Conservation (phyloP, 495 filamentous ascomycete genomes). For the Hyaloscypha finlandica region DNA sequence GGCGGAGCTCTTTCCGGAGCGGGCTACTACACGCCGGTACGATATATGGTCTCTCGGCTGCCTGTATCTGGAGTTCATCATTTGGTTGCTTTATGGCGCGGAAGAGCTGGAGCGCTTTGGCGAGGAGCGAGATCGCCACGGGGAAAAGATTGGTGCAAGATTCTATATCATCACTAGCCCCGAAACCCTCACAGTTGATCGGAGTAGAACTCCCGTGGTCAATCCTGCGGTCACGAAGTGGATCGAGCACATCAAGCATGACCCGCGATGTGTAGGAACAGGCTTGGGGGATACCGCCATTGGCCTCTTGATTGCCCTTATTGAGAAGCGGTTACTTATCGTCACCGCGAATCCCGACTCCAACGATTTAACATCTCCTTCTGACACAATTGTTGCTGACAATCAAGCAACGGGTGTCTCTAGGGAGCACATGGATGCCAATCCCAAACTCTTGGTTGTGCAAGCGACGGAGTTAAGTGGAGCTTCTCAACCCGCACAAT, state of each 20-base stretch:
- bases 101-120: slow-evolving; percentile 8
- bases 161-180: not conserved
- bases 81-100: slow-evolving; percentile 39
- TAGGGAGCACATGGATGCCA: not conserved
- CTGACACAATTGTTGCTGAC: not conserved
- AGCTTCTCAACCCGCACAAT: not conserved
- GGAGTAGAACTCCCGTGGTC: not conserved
- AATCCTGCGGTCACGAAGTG: slow-evolving; percentile 4
- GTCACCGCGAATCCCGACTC: slow-evolving; percentile 13
- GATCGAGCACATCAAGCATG: slow-evolving; percentile 8
- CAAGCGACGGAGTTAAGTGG: not conserved
- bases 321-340: slow-evolving; percentile 8
- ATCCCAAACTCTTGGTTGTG: not conserved
- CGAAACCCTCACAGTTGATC: slow-evolving; percentile 1
- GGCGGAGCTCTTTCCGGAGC: not conserved
- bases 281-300: slow-evolving; percentile 9
- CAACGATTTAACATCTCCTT: not conserved
- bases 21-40: slow-evolving; percentile 31
- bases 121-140: not conserved
- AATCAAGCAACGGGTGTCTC: slow-evolving; percentile 1
- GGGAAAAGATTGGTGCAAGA: slow-evolving; percentile 4
- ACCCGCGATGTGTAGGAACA: slow-evolving; percentile 11
- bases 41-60: slow-evolving; percentile 45
- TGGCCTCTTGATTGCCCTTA: slow-evolving; percentile 7
- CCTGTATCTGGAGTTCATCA: slow-evolving; percentile 37